Evolutionary conservation across 2,329 filamentous ascomycete genomes (phyloP).

Genomic region (Fusarium anthophilum): DNA sequence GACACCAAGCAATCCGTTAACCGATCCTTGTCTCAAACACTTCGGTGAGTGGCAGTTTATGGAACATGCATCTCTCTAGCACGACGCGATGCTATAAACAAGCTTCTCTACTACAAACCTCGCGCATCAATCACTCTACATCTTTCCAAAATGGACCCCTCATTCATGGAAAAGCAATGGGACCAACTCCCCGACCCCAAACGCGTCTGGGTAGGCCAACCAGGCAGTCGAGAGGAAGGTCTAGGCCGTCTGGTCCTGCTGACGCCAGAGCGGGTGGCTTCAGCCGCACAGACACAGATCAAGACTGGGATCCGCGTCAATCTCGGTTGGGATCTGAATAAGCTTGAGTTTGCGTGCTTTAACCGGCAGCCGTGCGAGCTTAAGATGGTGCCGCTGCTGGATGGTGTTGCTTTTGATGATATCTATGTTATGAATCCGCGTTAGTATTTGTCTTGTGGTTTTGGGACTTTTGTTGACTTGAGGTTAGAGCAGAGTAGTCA

Average conservation of each 20-base stretch:
- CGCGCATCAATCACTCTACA: background rate
- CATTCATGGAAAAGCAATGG: slow-evolving; percentile 21
- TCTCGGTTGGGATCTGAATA: slow-evolving; percentile 64
- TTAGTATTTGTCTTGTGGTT: background rate
- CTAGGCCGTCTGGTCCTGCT: slow-evolving; percentile 61
- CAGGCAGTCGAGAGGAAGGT: slow-evolving; percentile 60
- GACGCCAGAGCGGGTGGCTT: slow-evolving; percentile 60
- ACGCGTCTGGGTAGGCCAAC: slow-evolving; percentile 57
- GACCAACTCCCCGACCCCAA: slow-evolving; percentile 56
- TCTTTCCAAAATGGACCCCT: slow-evolving; percentile 11
- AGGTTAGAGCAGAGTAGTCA: slow-evolving; percentile 56
- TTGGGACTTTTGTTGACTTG: background rate
- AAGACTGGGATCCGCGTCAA: slow-evolving; percentile 60
- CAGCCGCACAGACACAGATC: slow-evolving; percentile 59
- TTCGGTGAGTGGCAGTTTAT: background rate
- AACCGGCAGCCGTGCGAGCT: slow-evolving; percentile 61
- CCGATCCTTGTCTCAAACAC: background rate
- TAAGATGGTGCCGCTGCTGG: slow-evolving; percentile 58
- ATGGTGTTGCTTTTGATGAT: slow-evolving; percentile 59
- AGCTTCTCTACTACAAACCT: background rate
- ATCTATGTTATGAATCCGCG: slow-evolving; percentile 59
- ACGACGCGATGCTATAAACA: background rate
- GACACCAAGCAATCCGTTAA: background rate
- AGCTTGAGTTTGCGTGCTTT: slow-evolving; percentile 64
- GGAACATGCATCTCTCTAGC: background rate